Evolutionary conservation across 768 basidiomycete genomes (phyloP).

Genomic region (Pisolithus sp.): DNA sequence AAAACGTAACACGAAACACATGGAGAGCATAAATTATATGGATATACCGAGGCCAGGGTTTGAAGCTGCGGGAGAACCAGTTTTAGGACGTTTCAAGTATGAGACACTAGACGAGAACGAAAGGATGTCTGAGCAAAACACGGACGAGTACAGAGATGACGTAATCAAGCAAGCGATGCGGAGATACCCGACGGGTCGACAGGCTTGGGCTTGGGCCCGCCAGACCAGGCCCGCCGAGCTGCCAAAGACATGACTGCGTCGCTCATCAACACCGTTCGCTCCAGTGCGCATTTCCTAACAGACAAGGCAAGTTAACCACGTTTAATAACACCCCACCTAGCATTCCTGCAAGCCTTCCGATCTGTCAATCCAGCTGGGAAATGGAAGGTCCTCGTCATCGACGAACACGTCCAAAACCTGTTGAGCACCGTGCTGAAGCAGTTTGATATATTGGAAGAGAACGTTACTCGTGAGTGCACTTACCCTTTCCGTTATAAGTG

Average conservation of each 20-base stretch:
- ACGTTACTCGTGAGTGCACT: conserved; percentile 78
- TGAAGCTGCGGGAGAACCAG: too few species aligned
- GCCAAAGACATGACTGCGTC: conserved; percentile 34
- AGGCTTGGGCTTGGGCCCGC: too few species aligned
- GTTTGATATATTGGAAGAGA: conserved; percentile 92
- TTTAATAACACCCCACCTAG: conserved; percentile 32
- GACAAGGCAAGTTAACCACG: background rate
- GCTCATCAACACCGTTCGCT: conserved; percentile 39
- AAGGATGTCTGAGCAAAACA: too few species aligned
- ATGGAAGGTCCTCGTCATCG: conserved; percentile 99
- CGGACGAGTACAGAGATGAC: too few species aligned
- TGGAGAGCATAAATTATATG: too few species aligned
- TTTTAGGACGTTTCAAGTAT: too few species aligned
- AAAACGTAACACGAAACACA: too few species aligned
- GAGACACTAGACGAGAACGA: too few species aligned
- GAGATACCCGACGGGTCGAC: too few species aligned
- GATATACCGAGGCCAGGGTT: too few species aligned
- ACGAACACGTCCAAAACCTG: conserved; percentile 83
- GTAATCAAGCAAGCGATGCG: too few species aligned
- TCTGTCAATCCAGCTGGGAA: conserved; percentile 77
- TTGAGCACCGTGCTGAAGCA: conserved; percentile 83
- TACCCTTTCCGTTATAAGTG: background rate
- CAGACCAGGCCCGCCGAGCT: too few species aligned
- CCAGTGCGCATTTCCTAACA: conserved; percentile 32
- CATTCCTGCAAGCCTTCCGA: conserved; percentile 82